Conservation (phyloP, 1,284 basidiomycete genomes). For the Wolfiporia cocos region DNA sequence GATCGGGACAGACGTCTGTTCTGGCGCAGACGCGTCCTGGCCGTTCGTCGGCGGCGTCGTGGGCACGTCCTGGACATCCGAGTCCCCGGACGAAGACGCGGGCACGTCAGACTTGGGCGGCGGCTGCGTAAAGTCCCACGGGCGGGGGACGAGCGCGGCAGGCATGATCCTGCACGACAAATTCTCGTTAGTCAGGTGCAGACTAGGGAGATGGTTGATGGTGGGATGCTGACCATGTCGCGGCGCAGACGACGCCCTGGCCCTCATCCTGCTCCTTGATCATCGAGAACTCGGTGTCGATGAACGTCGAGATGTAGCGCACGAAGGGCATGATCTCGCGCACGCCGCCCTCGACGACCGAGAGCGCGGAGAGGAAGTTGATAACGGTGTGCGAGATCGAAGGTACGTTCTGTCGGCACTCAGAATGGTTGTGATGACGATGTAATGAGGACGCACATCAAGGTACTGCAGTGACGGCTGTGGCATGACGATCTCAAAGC, state of each 20-base stretch:
- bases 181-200: background rate
- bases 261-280: slow-evolving; percentile 63
- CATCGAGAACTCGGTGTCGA: slow-evolving; percentile 62
- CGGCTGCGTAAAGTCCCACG: slow-evolving; percentile 67
- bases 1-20: too few species aligned
- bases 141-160: slow-evolving; percentile 64
- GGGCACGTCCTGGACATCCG: background rate
- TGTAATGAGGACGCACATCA: slow-evolving; percentile 32
- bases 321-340: slow-evolving; percentile 75
- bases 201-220: slow-evolving; percentile 2
- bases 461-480: slow-evolving; percentile 59
- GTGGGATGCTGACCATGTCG: slow-evolving; percentile 59
- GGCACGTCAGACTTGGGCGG: too few species aligned
- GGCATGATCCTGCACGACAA: slow-evolving; percentile 58
- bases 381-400: slow-evolving; percentile 58
- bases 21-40: too few species aligned
- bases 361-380: slow-evolving; percentile 66
- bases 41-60: slow-evolving; percentile 5
- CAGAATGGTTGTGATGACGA: background rate
- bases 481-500: slow-evolving; percentile 67
- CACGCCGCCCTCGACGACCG: slow-evolving; percentile 62
- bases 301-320: slow-evolving; percentile 70
- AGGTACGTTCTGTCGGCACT: slow-evolving; percentile 39
- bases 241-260: slow-evolving; percentile 74
- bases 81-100: too few species aligned